Evolutionary conservation across 768 basidiomycete species (phyloP).

Genomic region (Rhodocollybia butyracea): DNA sequence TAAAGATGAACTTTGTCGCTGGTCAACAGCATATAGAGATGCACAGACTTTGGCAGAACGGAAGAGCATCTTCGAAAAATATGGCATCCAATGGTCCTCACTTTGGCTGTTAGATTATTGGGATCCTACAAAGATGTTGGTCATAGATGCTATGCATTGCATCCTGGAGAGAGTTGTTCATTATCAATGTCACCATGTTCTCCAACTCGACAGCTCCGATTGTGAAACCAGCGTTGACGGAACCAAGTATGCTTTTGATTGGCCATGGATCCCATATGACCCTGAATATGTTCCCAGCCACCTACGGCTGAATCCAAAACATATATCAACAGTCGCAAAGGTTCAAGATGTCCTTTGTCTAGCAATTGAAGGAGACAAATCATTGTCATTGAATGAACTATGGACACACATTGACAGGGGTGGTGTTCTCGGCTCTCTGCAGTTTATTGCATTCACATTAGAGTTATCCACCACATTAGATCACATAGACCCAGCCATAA

Average conservation of each 20-base stretch:
- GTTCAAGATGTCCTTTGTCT: not conserved
- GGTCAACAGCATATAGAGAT: conserved; percentile 18
- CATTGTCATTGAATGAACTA: not conserved
- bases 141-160: conserved; percentile 42
- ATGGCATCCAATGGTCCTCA: conserved; percentile 25
- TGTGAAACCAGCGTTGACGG: not conserved
- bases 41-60: conserved; percentile 14
- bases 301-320: not conserved
- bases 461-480: not conserved
- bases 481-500: not conserved
- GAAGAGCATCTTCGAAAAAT: conserved; percentile 13
- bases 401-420: not conserved
- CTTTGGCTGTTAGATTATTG: conserved; percentile 36
- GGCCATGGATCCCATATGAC: not conserved
- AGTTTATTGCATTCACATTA: not conserved
- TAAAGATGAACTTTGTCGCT: conserved; percentile 12
- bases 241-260: not conserved
- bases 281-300: not conserved
- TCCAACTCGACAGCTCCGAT: not conserved
- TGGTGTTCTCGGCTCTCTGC: not conserved
- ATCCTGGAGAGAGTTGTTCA: conserved; percentile 30
- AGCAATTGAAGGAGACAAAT: not conserved
- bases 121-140: conserved; percentile 25
- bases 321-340: not conserved
- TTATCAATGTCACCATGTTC: conserved; percentile 25